These are phyloP conservation scores for Nadsonia fulvescens DNA, from an alignment of 805 yeast species.

Conservation along the genomic window DNA sequence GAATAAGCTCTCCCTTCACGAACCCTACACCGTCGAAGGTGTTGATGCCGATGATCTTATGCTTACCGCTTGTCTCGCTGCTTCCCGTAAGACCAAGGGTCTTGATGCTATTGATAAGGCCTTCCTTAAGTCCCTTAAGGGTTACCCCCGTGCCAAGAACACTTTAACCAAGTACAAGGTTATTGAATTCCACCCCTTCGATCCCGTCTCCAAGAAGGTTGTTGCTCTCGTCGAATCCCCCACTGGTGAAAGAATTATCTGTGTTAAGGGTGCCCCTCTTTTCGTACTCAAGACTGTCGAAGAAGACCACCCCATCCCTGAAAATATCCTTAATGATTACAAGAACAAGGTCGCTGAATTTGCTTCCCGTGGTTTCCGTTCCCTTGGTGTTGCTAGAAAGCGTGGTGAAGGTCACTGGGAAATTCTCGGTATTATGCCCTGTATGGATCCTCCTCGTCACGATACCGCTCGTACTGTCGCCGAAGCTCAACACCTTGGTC, in stretches of 20 bases:
- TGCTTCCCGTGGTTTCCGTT: constrained; percentile 96
- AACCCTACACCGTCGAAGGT: constrained; percentile 96
- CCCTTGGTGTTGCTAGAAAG: constrained; percentile 97
- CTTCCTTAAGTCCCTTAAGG: constrained; percentile 75
- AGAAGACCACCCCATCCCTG: constrained; percentile 93
- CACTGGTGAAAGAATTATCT: constrained; percentile 82
- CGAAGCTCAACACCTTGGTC: constrained; percentile 83
- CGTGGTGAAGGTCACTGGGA: constrained; percentile 98
- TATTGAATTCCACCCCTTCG: constrained; percentile 90
- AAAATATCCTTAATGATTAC: constrained; percentile 82
- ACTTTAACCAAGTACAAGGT: constrained; percentile 90
- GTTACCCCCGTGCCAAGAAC: constrained; percentile 82
- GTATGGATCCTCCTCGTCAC: constrained; percentile 98
- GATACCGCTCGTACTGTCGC: constrained; percentile 88
- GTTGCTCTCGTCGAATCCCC: constrained; percentile 90
- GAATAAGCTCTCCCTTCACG: constrained; percentile 88
- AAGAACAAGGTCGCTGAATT: constrained; percentile 95
- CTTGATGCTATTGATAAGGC: constrained; percentile 95
- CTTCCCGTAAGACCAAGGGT: constrained; percentile 96
- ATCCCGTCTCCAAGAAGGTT: constrained; percentile 94
- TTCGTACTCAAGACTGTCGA: constrained; percentile 92
- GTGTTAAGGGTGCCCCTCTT: constrained; percentile 97
- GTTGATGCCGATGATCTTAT: constrained; percentile 89
- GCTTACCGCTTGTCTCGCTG: constrained; percentile 96
- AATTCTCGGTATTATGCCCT: constrained; percentile 94